These are phyloP conservation scores for Mesembryanthemum crystallinum DNA, from an alignment of 148 eudicot species.

Conservation along the genomic window DNA sequence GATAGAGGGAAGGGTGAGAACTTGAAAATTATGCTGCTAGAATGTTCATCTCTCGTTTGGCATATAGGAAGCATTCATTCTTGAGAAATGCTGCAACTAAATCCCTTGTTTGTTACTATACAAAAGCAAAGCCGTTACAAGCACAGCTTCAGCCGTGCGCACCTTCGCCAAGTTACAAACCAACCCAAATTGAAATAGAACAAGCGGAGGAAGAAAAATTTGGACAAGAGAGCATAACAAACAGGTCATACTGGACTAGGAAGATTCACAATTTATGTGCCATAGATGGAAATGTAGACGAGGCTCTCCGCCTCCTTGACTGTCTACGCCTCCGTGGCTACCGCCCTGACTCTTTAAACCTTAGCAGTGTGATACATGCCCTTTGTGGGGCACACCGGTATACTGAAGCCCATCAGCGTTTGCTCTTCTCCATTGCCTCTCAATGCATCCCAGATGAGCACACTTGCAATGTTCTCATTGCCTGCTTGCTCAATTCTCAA, in stretches of 20 bases:
- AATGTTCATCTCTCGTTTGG: neutral
- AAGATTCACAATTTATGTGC: constrained; percentile 61
- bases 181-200: constrained; percentile 9
- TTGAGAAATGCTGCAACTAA: neutral
- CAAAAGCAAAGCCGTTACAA: neutral
- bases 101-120: neutral
- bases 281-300: constrained; percentile 39
- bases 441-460: constrained; percentile 55
- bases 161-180: neutral
- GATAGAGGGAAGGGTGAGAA: neutral
- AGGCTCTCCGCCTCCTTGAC: constrained; percentile 56
- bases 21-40: neutral
- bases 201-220: constrained; percentile 24
- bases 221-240: constrained; percentile 23
- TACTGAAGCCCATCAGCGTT: constrained; percentile 59
- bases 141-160: neutral
- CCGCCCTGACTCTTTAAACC: constrained; percentile 51
- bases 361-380: constrained; percentile 68
- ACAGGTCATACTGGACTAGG: constrained; percentile 47
- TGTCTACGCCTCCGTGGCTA: constrained; percentile 52
- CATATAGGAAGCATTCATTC: neutral
- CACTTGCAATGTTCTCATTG: constrained; percentile 77
- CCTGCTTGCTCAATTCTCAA: constrained; percentile 48
- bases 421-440: constrained; percentile 38
- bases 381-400: constrained; percentile 61